Conservation (phyloP, 169 alveolate genomes). For the Sarcocystis neurona region DNA sequence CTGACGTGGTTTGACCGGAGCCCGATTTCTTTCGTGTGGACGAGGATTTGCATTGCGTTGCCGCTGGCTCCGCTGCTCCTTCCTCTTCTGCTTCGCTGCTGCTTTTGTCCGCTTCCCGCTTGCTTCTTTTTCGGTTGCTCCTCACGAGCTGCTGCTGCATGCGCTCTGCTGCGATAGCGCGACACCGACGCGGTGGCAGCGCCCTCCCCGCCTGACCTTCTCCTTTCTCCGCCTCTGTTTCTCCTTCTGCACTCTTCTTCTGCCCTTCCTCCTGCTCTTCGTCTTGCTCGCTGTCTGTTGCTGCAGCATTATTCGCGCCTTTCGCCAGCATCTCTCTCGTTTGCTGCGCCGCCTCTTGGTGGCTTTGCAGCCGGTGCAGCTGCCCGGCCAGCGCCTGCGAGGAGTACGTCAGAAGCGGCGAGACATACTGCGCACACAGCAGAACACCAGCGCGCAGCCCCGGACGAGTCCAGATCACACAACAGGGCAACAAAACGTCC, state of each 20-base stretch:
- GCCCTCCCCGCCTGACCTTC: not conserved
- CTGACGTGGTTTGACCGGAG: too few relatives aligned
- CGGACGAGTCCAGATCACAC: too few relatives aligned
- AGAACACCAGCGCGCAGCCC: too few relatives aligned
- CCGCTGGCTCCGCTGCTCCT: not conserved
- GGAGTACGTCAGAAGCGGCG: constrained; percentile 10
- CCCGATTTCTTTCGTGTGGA: too few relatives aligned
- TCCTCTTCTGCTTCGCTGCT: not conserved
- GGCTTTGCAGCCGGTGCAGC: not conserved
- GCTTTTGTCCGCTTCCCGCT: not conserved
- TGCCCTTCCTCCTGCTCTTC: not conserved
- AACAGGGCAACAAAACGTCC: too few relatives aligned
- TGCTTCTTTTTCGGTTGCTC: too few relatives aligned
- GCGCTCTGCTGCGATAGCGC: too few relatives aligned
- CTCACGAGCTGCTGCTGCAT: too few relatives aligned
- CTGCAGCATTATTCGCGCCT: not conserved
- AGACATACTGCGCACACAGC: not conserved
- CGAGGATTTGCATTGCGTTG: too few relatives aligned
- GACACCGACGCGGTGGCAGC: too few relatives aligned
- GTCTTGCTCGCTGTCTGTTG: not conserved
- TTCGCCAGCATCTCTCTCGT: not conserved
- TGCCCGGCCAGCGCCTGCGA: not conserved
- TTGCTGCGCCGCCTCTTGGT: constrained; percentile 13
- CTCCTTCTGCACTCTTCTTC: not conserved
- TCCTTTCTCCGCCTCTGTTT: not conserved